A percentile compares a stretch with the other conserved stretches of the same genome.
phyloP scores from a whole-genome alignment of 2,329 filamentous ascomycete genomes.

The Madurella fahalii region DNA sequence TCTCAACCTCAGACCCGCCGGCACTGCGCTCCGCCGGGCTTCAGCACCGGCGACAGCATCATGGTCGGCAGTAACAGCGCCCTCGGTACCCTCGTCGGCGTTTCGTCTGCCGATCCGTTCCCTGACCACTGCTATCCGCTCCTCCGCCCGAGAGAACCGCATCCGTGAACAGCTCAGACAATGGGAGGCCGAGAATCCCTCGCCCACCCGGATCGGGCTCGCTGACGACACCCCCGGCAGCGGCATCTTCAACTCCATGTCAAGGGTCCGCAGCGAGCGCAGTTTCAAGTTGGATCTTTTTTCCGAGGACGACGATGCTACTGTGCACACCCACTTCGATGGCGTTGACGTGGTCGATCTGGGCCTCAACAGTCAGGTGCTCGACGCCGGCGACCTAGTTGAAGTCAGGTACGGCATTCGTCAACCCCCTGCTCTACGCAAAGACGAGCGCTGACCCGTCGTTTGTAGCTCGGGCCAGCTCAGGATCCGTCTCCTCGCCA shows the following conservation, averaged over 20 bases:
- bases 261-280: slow-evolving; percentile 32
- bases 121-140: slow-evolving; percentile 5
- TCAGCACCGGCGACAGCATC: background rate
- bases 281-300: slow-evolving; percentile 25
- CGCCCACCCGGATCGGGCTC: slow-evolving; percentile 23
- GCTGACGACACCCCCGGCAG: slow-evolving; percentile 30
- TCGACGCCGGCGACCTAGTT: slow-evolving; percentile 47
- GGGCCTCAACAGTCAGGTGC: slow-evolving; percentile 30
- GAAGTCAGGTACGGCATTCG: slow-evolving; percentile 39
- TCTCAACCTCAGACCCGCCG: slow-evolving; percentile 16
- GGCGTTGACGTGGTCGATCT: slow-evolving; percentile 36
- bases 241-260: slow-evolving; percentile 33
- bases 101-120: slow-evolving; percentile 1
- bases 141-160: background rate
- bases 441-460: background rate
- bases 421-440: background rate
- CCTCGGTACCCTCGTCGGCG: background rate
- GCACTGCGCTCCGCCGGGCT: slow-evolving; percentile 3
- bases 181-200: slow-evolving; percentile 39
- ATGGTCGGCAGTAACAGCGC: slow-evolving; percentile 1
- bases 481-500: slow-evolving; percentile 45
- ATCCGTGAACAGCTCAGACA: slow-evolving; percentile 41
- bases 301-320: slow-evolving; percentile 16
- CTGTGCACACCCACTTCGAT: slow-evolving; percentile 31
- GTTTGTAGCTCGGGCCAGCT: slow-evolving; percentile 18